phyloP scores from a whole-genome alignment of 108 stramenopile species.

The Pseudonitzschia pungens region DNA sequence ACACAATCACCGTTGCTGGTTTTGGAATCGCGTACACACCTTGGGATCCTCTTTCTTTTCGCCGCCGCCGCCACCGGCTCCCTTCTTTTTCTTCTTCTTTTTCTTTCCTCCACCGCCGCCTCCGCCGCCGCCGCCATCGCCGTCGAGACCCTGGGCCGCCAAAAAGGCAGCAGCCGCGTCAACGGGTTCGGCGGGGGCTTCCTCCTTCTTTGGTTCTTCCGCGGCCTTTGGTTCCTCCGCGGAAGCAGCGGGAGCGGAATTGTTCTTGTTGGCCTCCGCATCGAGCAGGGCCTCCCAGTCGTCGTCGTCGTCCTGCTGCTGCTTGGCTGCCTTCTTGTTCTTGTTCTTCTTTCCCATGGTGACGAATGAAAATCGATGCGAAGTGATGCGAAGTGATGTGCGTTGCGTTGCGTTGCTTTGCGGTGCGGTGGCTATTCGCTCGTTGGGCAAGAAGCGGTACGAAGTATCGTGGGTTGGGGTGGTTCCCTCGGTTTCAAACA shows the following conservation, averaged over 20 bases:
- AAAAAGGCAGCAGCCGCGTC: constrained; percentile 88
- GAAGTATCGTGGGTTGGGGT: no score
- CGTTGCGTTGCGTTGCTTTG: no score
- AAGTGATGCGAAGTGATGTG: no score
- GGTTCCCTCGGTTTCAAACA: no score
- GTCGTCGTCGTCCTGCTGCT: constrained; percentile 39
- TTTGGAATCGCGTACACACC: constrained; percentile 31
- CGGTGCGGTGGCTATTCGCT: no score
- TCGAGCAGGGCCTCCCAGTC: constrained; percentile 63
- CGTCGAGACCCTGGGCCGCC: constrained; percentile 66
- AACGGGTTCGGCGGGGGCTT: constrained; percentile 25
- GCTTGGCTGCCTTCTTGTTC: constrained; percentile 23
- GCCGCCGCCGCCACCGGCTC: constrained; percentile 25
- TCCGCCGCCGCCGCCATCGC: constrained; percentile 47
- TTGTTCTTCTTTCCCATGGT: constrained; percentile 47
- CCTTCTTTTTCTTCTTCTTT: constrained; percentile 84
- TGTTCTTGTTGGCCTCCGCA: constrained; percentile 45
- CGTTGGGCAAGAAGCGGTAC: no score
- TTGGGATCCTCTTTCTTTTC: constrained; percentile 52
- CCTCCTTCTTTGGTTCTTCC: constrained; percentile 30
- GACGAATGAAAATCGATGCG: not conserved
- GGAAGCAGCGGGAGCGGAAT: constrained; percentile 19
- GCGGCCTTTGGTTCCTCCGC: not conserved
- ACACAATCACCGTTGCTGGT: no score
- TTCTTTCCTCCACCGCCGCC: constrained; percentile 61